Conservation (phyloP, 345 rosid species). For the Pelargonium nanum region DNA sequence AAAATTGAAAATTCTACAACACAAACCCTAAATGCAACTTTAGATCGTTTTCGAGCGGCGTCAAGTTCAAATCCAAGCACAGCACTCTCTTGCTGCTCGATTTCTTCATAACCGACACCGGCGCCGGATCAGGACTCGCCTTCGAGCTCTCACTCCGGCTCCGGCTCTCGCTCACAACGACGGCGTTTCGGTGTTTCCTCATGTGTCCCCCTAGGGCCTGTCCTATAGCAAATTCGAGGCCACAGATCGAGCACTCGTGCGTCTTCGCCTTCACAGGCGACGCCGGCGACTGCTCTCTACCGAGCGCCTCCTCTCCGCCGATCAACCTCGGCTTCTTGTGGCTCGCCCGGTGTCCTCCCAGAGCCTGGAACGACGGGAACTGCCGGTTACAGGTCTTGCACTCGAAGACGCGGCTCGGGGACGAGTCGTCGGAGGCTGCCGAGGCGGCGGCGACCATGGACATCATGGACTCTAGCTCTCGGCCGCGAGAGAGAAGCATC, state of each 20-base stretch:
- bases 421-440: background rate
- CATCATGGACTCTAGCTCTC: slow-evolving; percentile 8
- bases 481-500: slow-evolving; percentile 36
- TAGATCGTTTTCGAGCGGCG: slow-evolving; percentile 50
- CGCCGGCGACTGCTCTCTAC: no score
- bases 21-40: slow-evolving; percentile 36
- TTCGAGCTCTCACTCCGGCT: background rate
- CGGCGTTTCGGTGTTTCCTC: slow-evolving; percentile 58
- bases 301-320: no score
- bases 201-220: slow-evolving; percentile 97
- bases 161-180: background rate
- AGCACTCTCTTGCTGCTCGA: slow-evolving; percentile 39
- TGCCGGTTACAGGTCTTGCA: slow-evolving; percentile 61
- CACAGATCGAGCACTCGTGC: slow-evolving; percentile 82
- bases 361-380: slow-evolving; percentile 55
- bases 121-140: slow-evolving; percentile 12
- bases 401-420: slow-evolving; percentile 38
- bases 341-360: slow-evolving; percentile 67
- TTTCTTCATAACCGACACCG: slow-evolving; percentile 48
- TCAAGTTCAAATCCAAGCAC: slow-evolving; percentile 61
- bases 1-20: background rate
- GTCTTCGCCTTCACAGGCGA: slow-evolving; percentile 47
- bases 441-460: background rate
- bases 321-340: slow-evolving; percentile 48
- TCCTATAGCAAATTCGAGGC: slow-evolving; percentile 65